Evolutionary conservation across 805 yeast species (phyloP), one percentile per base, ranked within the genome.

Genomic region (Yarrowia porcina): DNA sequence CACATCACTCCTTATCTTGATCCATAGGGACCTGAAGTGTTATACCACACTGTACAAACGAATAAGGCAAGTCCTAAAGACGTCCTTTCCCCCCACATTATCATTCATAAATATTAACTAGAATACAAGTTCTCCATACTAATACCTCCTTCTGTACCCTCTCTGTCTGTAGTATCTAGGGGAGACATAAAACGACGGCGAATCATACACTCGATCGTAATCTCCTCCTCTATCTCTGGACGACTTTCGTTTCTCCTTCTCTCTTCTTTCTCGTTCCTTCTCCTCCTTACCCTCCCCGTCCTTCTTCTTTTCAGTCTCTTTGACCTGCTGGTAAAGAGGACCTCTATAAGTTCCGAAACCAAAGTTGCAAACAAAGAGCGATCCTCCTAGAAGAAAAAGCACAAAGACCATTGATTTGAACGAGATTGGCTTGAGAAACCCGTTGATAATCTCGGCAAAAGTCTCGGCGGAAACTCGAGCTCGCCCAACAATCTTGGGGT

Each of bases 391-490:
- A 13, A 70, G 64, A 12, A 64, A 35, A 1, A 69, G 62, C 17
- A 73, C 49, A 61, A 72, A 72, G 4, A 82, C 65, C 70, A 88
- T 78, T 3, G 91, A 78, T 71, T 88, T 86, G 82, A 89, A 81
- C 32, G 86, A 82, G 38, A 90, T 86, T 2, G 89, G 87, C 64
- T 80, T 82, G 21, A 89, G 74, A 69, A 90, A 90, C 1, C 91
- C 84, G 73, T 90, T 88, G 47, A 90, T 76, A 8, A 89, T 88
- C 66, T 88, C 93, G 1, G 96, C 96, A 68, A 90, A 80, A 0
- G 93, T 86, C 70, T 87, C 91, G 0, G 96, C 96, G 50, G 91
- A 85, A 63, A 90, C 80, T 65, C 80, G 80, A 1, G 93, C 88
- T 54, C 84, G 80, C 3, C 89, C 92, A 12, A 86, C 80, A 1